Evolutionary conservation across 805 yeast species (phyloP).

Genomic region (Clavispora fructus): DNA sequence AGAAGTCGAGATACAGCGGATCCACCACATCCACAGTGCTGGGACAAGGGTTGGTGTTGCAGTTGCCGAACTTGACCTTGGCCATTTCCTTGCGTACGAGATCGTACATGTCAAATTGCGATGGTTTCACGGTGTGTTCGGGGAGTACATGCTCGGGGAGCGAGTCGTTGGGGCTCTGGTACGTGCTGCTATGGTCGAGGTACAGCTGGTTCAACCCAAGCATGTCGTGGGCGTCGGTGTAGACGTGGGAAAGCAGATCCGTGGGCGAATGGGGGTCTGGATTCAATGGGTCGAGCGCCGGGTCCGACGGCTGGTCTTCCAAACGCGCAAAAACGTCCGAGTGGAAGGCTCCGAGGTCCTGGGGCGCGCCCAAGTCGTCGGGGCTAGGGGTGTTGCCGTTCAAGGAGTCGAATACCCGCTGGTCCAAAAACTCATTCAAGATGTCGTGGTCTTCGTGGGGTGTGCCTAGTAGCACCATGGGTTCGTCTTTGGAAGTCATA

Average conservation of each 20-base stretch:
- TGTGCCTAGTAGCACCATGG: slow-evolving; percentile 18
- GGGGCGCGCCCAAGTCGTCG: slow-evolving; percentile 1
- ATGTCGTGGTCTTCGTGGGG: slow-evolving; percentile 41
- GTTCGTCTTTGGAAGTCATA: slow-evolving; percentile 21
- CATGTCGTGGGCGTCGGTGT: neutral
- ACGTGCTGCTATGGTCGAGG: slow-evolving; percentile 7
- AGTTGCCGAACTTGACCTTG: slow-evolving; percentile 50
- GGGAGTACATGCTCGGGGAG: neutral
- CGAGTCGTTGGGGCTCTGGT: slow-evolving; percentile 17
- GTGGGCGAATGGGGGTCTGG: neutral
- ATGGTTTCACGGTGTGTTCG: neutral
- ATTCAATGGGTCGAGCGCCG: neutral
- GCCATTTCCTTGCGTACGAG: slow-evolving; percentile 45
- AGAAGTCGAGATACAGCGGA: slow-evolving; percentile 33
- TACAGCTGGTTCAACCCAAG: neutral
- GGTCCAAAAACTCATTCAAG: slow-evolving; percentile 53
- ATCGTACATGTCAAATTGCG: slow-evolving; percentile 30
- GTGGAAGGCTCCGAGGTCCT: neutral
- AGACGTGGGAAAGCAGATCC: neutral
- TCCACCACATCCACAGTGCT: slow-evolving; percentile 25
- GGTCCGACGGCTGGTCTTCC: neutral
- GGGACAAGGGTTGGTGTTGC: slow-evolving; percentile 33
- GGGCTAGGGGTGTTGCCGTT: slow-evolving; percentile 15
- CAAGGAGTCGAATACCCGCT: slow-evolving; percentile 41
- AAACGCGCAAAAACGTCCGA: slow-evolving; percentile 2